Conservation (phyloP, 768 basidiomycete genomes). For the Pisolithus tinctorius region DNA sequence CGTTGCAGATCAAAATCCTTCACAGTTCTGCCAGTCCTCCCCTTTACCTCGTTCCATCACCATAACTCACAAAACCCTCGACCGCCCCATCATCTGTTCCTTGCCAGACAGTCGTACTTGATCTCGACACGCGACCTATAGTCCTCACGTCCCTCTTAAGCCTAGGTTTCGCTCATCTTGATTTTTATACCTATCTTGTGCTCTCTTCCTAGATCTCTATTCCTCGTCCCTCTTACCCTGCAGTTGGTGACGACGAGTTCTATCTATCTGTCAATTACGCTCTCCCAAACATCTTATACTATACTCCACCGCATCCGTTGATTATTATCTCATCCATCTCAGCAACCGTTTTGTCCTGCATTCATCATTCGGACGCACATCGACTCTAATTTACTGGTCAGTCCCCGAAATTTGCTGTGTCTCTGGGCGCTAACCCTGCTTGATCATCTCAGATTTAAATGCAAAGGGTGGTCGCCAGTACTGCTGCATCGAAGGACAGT, state of each 20-base stretch:
- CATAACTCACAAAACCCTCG: constrained; percentile 30
- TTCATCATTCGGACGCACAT: constrained; percentile 36
- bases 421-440: constrained; percentile 16
- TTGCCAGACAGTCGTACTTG: constrained; percentile 22
- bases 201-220: constrained; percentile 32
- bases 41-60: constrained; percentile 52
- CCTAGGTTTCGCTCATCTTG: constrained; percentile 37
- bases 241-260: constrained; percentile 29
- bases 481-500: constrained; percentile 35
- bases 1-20: constrained; percentile 74
- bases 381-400: constrained; percentile 43
- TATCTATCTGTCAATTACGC: constrained; percentile 35
- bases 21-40: constrained; percentile 41
- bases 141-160: constrained; percentile 55
- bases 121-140: constrained; percentile 33
- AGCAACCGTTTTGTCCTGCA: constrained; percentile 42
- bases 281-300: constrained; percentile 33
- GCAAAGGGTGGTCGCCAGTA: constrained; percentile 61
- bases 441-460: constrained; percentile 46
- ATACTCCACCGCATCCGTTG: constrained; percentile 37
- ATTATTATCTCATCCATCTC: constrained; percentile 41
- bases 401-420: constrained; percentile 14
- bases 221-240: constrained; percentile 28
- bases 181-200: constrained; percentile 54
- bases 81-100: constrained; percentile 27